Evolutionary conservation across 1,284 basidiomycete genomes (phyloP), one percentile per base, ranked within the genome.

Genomic region (Ceratobasidium sp.): DNA sequence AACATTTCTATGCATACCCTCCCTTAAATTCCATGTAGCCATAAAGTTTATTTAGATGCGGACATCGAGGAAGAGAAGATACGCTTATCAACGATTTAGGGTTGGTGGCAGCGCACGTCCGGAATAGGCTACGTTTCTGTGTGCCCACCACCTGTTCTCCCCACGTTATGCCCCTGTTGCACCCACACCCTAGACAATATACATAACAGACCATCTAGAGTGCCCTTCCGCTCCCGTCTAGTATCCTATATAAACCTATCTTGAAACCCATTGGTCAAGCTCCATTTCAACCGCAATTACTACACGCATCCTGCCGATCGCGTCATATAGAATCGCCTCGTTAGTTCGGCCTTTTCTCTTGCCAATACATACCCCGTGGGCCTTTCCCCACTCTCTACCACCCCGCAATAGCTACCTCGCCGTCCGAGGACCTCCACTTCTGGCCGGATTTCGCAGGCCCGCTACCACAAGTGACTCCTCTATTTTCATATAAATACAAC

Each of bases 401-500:
- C 36, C 36, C 36, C 36, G 11, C 36, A 41, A 11, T 41, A 29
- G 36, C 36, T 24, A 50, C 65, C 65, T 56, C 65, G 67, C 48
- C 59, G 50, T 57, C 53, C 67, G 67, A 71, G 53, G 54, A 24
- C 44, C 57, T 33, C 54, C 47, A n/a, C 24, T 54, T 29, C 44
- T n/a, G 22, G 24, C 27, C 67, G 53, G 67, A 71, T 71, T 47
- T 71, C 33, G 67, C 31, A 19, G 24, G 11, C 36, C 54, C 53
- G 54, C 54, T 27, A 36, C 11, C 48, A 50, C 48, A 22, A 66
- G 15, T 51, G 11, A 57, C 22, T 31, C 27, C 36, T 5, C 50
- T 51, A 17, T 22, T 22, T 57, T 27, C 24, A 33, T 53, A 59
- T 57, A 57, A 47, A 59, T 14, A 17, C n/a, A 36, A 44, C 29